Base-by-base conservation (phyloP, 257 asterid genomes). In the Ajuga chamaepitys region DNA sequence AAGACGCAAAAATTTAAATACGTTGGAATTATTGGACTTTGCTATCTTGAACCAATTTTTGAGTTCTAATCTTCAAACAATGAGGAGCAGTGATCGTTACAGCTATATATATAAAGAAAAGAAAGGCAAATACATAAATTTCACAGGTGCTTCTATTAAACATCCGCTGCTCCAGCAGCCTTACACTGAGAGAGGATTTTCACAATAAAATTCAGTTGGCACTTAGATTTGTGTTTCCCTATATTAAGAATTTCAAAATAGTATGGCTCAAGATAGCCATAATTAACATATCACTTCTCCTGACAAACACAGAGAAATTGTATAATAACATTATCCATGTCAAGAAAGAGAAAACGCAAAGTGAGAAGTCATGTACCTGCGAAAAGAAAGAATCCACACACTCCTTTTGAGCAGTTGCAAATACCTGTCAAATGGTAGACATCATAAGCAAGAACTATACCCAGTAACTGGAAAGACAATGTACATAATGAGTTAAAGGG, bases 341-440 rank as follows among this genome's bases (percentile, higher is more conserved):
- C 5, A 45, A 30, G 5, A 34, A 16, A 74, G 22, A 48, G 25
- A n/a, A 18, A 52, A 5, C 25, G 45, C 5, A 10, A 50, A 32
- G 3, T 28, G 30, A 48, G 64, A 52, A 52, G 71, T 54, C 41
- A 41, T 70, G 32, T 70, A 88, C 99, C 97, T 94, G 99, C 3
- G 97, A 94, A 78, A 87, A 90, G 75, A 86, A 83, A 68, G 95
- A 81, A 72, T 94, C 96, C 53, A 86, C 85, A 62, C 95, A 86
- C 74, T 88, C 97, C 78, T 79, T 94, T 61, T 94, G 97, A 80
- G 99, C 96, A 68, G 60, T 67, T 50, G 97, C 95, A 44, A 94
- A 94, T 65, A 94, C 96, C 99, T 94, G 84, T 53, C 68, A 61
- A 72, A 71, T 40, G 66, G 62, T 37, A 78, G 61, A 63, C 47